These are phyloP conservation scores for Piloderma croceum DNA, from an alignment of 768 basidiomycete genomes.

Conservation along the genomic window DNA sequence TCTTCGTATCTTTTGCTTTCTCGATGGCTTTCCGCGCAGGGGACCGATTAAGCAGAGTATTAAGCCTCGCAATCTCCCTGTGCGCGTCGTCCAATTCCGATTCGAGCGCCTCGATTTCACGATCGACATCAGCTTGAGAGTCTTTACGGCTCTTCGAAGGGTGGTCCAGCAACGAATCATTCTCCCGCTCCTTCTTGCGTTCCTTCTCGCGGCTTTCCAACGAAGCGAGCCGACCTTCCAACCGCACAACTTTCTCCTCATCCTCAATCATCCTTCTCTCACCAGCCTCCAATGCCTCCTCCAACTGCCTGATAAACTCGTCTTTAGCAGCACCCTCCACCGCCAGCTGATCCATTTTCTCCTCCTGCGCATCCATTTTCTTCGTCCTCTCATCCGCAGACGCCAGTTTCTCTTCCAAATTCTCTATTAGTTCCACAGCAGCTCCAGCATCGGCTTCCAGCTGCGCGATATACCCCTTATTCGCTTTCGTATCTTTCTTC, in stretches of 20 bases:
- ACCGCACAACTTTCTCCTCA: slow-evolving; percentile 44
- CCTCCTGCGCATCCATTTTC: slow-evolving; percentile 38
- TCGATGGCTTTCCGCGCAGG: slow-evolving; percentile 75
- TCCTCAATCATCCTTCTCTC: slow-evolving; percentile 67
- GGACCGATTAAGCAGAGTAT: slow-evolving; percentile 61
- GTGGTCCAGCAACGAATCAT: slow-evolving; percentile 21
- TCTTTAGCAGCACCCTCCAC: slow-evolving; percentile 48
- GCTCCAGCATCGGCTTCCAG: slow-evolving; percentile 55
- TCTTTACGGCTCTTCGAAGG: slow-evolving; percentile 16
- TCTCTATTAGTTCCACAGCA: slow-evolving; percentile 47
- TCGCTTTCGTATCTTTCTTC: slow-evolving; percentile 40
- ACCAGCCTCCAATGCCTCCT: slow-evolving; percentile 69
- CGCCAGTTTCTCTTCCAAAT: slow-evolving; percentile 51
- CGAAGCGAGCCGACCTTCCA: slow-evolving; percentile 45
- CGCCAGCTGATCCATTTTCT: slow-evolving; percentile 45
- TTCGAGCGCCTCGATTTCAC: slow-evolving; percentile 64
- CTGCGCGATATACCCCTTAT: slow-evolving; percentile 50
- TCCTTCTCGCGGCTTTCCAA: slow-evolving; percentile 61
- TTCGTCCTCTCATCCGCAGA: slow-evolving; percentile 41
- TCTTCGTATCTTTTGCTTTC: slow-evolving; percentile 67
- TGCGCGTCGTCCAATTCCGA: slow-evolving; percentile 73
- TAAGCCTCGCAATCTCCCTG: slow-evolving; percentile 66
- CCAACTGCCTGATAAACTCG: slow-evolving; percentile 61
- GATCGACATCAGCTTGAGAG: slow-evolving; percentile 36
- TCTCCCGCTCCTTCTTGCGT: slow-evolving; percentile 24